Conservation (phyloP, 2,329 filamentous ascomycete genomes). For the Aspergillus tanneri region DNA sequence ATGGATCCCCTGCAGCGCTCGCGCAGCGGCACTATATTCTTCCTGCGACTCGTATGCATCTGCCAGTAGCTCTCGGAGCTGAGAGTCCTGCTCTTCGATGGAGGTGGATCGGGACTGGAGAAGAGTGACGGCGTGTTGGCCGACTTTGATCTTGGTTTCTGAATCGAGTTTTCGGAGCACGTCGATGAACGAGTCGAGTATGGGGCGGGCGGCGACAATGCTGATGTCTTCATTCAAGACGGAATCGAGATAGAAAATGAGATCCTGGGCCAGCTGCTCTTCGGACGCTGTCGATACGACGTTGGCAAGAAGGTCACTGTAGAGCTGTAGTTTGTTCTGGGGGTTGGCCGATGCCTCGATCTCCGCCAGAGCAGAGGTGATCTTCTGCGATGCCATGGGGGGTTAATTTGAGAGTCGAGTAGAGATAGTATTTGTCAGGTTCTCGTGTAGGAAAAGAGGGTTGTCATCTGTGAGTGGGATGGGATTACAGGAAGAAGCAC, state of each 20-base stretch:
- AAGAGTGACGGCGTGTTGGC: conserved; percentile 67
- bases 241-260: conserved; percentile 67
- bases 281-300: conserved; percentile 50
- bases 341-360: conserved; percentile 51
- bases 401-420: not conserved
- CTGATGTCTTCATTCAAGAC: conserved; percentile 69
- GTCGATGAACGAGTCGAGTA: conserved; percentile 69
- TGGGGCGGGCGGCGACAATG: conserved; percentile 70
- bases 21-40: conserved; percentile 76
- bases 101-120: conserved; percentile 67
- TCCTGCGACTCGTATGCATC: conserved; percentile 79
- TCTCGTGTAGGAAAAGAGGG: not conserved
- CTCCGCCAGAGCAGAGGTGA: conserved; percentile 49
- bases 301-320: conserved; percentile 57
- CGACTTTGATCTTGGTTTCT: conserved; percentile 72
- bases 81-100: conserved; percentile 80
- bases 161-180: conserved; percentile 53
- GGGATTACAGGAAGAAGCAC: conserved; percentile 5
- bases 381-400: conserved; percentile 51
- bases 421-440: not conserved
- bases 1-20: conserved; percentile 75
- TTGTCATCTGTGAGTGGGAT: not conserved
- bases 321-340: conserved; percentile 54
- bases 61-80: conserved; percentile 76
- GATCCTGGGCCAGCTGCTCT: conserved; percentile 56